Percentiles rank a stretch among this genome's conserved stretches.
Conservation (phyloP, 495 filamentous ascomycete species). For the Podospora comata region DNA sequence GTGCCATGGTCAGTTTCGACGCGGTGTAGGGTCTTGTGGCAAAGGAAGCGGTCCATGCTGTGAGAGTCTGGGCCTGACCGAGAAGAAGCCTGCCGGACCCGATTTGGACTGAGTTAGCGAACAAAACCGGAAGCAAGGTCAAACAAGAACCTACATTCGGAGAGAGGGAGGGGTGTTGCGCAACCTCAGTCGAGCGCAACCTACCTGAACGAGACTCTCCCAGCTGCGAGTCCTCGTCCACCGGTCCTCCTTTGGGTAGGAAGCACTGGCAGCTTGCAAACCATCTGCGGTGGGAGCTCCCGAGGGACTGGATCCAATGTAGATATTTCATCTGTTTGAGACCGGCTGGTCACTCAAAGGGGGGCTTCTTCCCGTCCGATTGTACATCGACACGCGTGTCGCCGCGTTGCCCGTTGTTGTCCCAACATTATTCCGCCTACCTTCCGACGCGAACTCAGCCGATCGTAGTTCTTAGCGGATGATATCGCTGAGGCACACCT, state of each 20-base stretch:
- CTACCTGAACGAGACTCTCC: constrained; percentile 13
- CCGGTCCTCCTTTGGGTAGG: not conserved
- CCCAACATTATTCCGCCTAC: not conserved
- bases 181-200: constrained; percentile 26
- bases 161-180: constrained; percentile 21
- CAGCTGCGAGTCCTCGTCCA: not conserved
- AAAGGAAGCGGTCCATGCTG: constrained; percentile 22
- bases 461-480: not conserved
- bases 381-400: not conserved
- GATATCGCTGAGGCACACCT: not conserved
- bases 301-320: constrained; percentile 30
- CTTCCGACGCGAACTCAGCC: not conserved
- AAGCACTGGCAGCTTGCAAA: not conserved
- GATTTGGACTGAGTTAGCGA: constrained; percentile 34
- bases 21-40: constrained; percentile 18
- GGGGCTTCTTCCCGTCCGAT: not conserved
- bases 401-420: constrained; percentile 11
- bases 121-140: constrained; percentile 30
- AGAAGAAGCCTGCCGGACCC: constrained; percentile 21
- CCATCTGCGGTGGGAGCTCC: constrained; percentile 30
- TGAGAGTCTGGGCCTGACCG: constrained; percentile 24
- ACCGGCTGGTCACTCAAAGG: constrained; percentile 14
- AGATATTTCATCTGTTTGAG: constrained; percentile 18
- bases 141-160: constrained; percentile 26
- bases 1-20: constrained; percentile 24